These are phyloP conservation scores for Pugionium cornutum DNA, from an alignment of 345 rosid species.

Conservation along the genomic window DNA sequence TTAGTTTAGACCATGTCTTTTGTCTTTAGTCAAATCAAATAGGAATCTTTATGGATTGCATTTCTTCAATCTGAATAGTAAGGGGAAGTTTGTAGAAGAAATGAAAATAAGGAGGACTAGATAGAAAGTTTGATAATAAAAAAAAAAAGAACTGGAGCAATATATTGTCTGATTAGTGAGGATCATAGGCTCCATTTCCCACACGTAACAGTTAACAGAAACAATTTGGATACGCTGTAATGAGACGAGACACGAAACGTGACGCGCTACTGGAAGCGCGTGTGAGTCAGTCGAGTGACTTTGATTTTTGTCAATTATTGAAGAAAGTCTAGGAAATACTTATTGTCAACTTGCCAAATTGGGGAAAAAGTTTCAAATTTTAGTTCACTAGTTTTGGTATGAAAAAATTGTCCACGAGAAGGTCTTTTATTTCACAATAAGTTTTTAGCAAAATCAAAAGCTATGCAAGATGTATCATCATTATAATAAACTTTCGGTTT, in stretches of 20 bases:
- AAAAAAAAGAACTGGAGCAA: background rate
- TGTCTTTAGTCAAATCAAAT: slow-evolving; percentile 29
- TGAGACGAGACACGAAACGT: slow-evolving; percentile 32
- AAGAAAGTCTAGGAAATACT: slow-evolving; percentile 17
- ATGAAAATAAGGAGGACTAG: slow-evolving; percentile 5
- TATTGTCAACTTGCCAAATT: slow-evolving; percentile 40
- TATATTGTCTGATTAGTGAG: slow-evolving; percentile 7
- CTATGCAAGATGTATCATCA: too few species aligned
- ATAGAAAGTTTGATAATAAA: background rate
- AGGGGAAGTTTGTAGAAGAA: background rate
- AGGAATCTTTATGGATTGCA: slow-evolving; percentile 26
- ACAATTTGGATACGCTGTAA: slow-evolving; percentile 45
- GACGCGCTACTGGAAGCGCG: slow-evolving; percentile 35
- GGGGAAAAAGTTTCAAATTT: slow-evolving; percentile 14
- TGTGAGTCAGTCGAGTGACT: background rate
- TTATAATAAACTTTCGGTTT: too few species aligned
- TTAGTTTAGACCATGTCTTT: slow-evolving; percentile 37
- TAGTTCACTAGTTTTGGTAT: slow-evolving; percentile 12
- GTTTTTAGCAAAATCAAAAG: background rate
- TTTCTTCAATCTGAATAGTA: background rate
- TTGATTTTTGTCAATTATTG: background rate
- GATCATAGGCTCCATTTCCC: slow-evolving; percentile 24
- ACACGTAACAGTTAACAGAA: slow-evolving; percentile 40
- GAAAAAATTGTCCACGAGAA: slow-evolving; percentile 17
- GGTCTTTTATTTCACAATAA: background rate